These are phyloP conservation scores for Arabidopsis thaliana DNA, from an alignment of 345 rosid genomes.

Conservation along the genomic window TAIR10.1 NC_003076.8:24569501-24570000, in stretches of 20 bases:
- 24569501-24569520: constrained; percentile 3
- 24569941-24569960: not conserved
- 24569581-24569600: constrained; percentile 91
- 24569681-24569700: not conserved
- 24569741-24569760: constrained; percentile 50
- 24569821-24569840: constrained; percentile 89
- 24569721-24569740: not conserved
- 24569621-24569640: constrained; percentile 97
- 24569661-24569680: constrained; percentile 43
- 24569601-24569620: constrained; percentile 97
- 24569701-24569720: constrained; percentile 5
- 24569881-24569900: constrained; percentile 88
- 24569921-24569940: constrained; percentile 1
- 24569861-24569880: constrained; percentile 77
- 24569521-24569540: constrained; percentile 15
- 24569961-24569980: not conserved
- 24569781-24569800: constrained; percentile 92
- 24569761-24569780: constrained; percentile 67
- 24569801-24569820: constrained; percentile 93
- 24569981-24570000: constrained; percentile 1
- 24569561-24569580: constrained; percentile 90
- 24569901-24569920: constrained; percentile 53
- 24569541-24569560: constrained; percentile 94
- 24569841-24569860: constrained; percentile 99
- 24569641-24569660: constrained; percentile 75